phyloP scores from a whole-genome alignment of 108 stramenopile species.

The Skeletonema potamos region DNA sequence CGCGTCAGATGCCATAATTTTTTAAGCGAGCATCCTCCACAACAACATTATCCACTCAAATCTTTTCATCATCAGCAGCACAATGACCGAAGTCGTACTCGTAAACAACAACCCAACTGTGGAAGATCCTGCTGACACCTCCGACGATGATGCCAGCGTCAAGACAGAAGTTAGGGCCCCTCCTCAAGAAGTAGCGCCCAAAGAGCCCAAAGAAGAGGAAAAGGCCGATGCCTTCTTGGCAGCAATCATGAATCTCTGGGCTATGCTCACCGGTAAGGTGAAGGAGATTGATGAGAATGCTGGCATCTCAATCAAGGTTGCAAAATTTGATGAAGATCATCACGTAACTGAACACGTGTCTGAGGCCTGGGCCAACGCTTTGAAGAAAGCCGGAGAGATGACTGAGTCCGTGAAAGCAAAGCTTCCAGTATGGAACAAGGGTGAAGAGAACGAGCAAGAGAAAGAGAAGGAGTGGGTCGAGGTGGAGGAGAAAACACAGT shows the following conservation, averaged over 20 bases:
- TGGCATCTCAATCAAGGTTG: not conserved
- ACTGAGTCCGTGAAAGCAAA: not conserved
- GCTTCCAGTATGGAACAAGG: not conserved
- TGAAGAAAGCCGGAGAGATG: not conserved
- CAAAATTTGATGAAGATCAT: not conserved
- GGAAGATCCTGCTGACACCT: not conserved
- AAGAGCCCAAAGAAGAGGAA: not conserved
- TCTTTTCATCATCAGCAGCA: no score
- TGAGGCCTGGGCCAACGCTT: not conserved
- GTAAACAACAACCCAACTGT: no score
- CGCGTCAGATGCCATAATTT: no score
- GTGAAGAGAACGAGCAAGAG: not conserved
- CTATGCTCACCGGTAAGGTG: not conserved
- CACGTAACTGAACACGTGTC: not conserved
- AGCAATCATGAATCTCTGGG: not conserved
- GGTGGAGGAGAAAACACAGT: not conserved
- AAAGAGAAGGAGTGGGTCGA: not conserved
- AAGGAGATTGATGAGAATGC: not conserved
- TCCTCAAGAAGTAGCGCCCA: not conserved
- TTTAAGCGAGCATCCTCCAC: no score
- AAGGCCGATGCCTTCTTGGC: not conserved
- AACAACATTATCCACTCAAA: no score
- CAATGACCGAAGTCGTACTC: no score
- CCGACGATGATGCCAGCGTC: not conserved
- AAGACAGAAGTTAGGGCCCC: not conserved